Evolutionary conservation across 1,284 basidiomycete genomes (phyloP).

Genomic region (Sporisorium reilianum): DNA sequence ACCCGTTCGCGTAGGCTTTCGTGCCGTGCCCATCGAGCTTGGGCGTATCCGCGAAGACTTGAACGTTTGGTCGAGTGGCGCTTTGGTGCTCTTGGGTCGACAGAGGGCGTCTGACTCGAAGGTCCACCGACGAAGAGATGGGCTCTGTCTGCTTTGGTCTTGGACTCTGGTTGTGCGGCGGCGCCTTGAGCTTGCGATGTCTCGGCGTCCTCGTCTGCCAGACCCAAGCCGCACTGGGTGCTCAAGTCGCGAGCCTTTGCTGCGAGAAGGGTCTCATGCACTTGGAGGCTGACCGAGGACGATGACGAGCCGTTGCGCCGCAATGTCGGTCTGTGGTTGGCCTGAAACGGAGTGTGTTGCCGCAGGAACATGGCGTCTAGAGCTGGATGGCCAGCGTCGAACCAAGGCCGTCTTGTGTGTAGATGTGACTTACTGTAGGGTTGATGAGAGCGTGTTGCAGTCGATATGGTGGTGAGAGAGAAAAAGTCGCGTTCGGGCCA

Average conservation of each 20-base stretch:
- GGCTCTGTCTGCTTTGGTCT: neutral
- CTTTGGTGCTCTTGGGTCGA: slow-evolving; percentile 7
- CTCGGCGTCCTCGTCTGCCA: neutral
- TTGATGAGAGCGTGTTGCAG: neutral
- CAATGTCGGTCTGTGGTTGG: slow-evolving; percentile 15
- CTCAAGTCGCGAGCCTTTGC: slow-evolving; percentile 2
- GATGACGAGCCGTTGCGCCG: slow-evolving; percentile 20
- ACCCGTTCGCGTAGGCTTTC: slow-evolving; percentile 43
- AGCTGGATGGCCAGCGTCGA: no score
- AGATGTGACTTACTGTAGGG: neutral
- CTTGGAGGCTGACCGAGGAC: slow-evolving; percentile 38
- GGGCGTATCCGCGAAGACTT: slow-evolving; percentile 42
- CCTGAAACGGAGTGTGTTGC: slow-evolving; percentile 21
- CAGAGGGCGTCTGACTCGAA: neutral
- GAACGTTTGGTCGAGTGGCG: slow-evolving; percentile 28
- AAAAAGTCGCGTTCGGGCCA: neutral
- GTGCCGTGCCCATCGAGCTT: slow-evolving; percentile 34
- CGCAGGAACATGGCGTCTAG: slow-evolving; percentile 20
- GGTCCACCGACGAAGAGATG: neutral
- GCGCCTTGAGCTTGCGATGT: neutral
- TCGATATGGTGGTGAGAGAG: neutral
- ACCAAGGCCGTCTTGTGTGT: no score
- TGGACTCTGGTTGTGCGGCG: neutral
- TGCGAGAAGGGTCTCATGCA: slow-evolving; percentile 43
- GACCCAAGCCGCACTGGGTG: neutral